A percentile compares a stretch with the other conserved stretches of the same genome.
phyloP scores from a whole-genome alignment of 108 stramenopile species.

The Skeletonema costatum region DNA sequence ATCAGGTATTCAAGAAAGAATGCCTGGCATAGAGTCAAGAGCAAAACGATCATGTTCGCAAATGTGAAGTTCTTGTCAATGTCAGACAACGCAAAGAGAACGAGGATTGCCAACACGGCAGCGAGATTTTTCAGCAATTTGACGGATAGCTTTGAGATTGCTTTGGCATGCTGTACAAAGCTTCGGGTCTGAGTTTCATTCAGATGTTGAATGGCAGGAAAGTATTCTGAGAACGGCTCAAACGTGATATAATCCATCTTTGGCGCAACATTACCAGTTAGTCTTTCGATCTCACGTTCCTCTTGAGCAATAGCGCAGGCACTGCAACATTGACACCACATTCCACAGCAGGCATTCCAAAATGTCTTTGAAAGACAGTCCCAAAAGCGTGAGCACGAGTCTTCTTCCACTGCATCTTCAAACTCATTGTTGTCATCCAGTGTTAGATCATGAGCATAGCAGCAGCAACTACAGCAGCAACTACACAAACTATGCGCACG shows the following conservation, averaged over 20 bases:
- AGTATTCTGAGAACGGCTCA: slow-evolving; percentile 46
- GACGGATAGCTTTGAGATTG: slow-evolving; percentile 32
- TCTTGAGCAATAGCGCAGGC: slow-evolving; percentile 49
- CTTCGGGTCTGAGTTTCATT: slow-evolving; percentile 21
- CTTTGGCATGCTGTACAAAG: slow-evolving; percentile 15
- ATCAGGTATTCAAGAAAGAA: slow-evolving; percentile 50
- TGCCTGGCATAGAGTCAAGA: slow-evolving; percentile 47
- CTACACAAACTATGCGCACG: slow-evolving; percentile 28
- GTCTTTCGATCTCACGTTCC: slow-evolving; percentile 43
- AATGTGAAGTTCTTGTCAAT: slow-evolving; percentile 45
- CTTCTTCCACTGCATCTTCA: slow-evolving; percentile 8
- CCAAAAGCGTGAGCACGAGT: slow-evolving; percentile 51
- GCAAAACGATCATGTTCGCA: slow-evolving; percentile 35
- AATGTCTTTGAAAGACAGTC: slow-evolving; percentile 30
- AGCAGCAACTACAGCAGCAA: slow-evolving; percentile 32
- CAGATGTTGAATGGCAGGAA: slow-evolving; percentile 33
- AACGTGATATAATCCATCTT: slow-evolving; percentile 51
- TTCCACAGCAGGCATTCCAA: slow-evolving; percentile 39
- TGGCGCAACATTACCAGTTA: slow-evolving; percentile 29
- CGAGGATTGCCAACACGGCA: slow-evolving; percentile 17
- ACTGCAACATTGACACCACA: slow-evolving; percentile 53
- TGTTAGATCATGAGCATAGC: slow-evolving; percentile 33
- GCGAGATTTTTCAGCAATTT: slow-evolving; percentile 39
- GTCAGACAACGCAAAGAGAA: slow-evolving; percentile 33
- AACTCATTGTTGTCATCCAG: background rate